Percentiles rank a stretch among this genome's conserved stretches.
Evolutionary conservation across 768 basidiomycete genomes (phyloP).

Genomic region (Tulasnella sp.): DNA sequence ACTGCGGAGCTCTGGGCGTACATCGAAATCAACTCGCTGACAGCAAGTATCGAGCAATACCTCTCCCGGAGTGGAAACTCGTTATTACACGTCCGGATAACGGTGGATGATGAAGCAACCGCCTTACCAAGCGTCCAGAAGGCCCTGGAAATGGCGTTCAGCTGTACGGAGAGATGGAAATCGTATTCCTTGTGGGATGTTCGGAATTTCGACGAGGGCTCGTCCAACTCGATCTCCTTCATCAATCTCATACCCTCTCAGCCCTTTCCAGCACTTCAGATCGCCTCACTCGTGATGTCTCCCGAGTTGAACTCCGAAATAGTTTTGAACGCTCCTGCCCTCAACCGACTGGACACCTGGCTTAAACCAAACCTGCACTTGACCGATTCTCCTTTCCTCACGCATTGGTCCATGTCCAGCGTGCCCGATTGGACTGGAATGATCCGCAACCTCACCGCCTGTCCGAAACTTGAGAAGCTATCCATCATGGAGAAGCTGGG

Average conservation of each 20-base stretch:
- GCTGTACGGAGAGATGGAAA: neutral
- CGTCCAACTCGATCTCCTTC: neutral
- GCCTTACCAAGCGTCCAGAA: neutral
- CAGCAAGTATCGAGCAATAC: neutral
- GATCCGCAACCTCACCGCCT: neutral
- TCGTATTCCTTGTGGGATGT: neutral
- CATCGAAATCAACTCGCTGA: neutral
- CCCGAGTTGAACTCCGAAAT: neutral
- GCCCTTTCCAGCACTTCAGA: neutral
- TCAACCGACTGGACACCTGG: neutral
- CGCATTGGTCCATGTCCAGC: neutral
- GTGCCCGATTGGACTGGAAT: neutral
- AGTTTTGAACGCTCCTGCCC: neutral
- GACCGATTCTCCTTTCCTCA: neutral
- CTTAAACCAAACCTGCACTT: neutral
- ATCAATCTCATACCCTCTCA: neutral
- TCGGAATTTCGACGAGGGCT: neutral
- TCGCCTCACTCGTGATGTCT: neutral
- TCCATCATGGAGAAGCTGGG: neutral
- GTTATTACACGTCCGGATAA: neutral
- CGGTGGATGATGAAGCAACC: neutral
- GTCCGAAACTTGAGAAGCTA: neutral
- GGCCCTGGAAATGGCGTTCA: neutral
- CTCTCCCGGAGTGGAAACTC: neutral
- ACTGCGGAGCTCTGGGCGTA: neutral